phyloP scores from a whole-genome alignment of 2,329 filamentous ascomycete genomes.

The Cladosporium sp. region DNA sequence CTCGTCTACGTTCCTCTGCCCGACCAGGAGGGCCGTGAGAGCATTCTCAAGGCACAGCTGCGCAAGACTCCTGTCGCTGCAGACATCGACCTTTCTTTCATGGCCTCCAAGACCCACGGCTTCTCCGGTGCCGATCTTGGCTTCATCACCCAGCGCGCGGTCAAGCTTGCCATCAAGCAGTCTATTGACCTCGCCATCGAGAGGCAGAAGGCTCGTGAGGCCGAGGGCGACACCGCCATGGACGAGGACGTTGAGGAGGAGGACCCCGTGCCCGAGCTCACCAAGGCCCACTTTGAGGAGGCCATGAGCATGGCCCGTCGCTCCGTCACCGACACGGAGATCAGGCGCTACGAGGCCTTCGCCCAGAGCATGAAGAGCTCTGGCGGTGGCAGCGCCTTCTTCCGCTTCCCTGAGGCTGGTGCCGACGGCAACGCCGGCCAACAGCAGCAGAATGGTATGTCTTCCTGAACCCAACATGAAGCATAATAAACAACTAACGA shows the following conservation, averaged over 20 bases:
- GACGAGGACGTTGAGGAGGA: constrained; percentile 66
- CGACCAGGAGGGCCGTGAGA: constrained; percentile 79
- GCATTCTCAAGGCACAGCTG: constrained; percentile 91
- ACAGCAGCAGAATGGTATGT: constrained; percentile 34
- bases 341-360: constrained; percentile 96
- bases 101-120: constrained; percentile 93
- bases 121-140: constrained; percentile 99
- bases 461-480: constrained; percentile 19
- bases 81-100: constrained; percentile 85
- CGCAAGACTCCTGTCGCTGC: constrained; percentile 90
- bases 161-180: constrained; percentile 99
- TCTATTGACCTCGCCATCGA: constrained; percentile 85
- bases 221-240: constrained; percentile 68
- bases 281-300: constrained; percentile 96
- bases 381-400: constrained; percentile 81
- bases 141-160: constrained; percentile 96
- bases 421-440: constrained; percentile 33
- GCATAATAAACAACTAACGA: constrained; percentile 14
- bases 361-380: constrained; percentile 99
- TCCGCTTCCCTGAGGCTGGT: constrained; percentile 78
- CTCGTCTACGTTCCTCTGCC: constrained; percentile 97
- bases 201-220: constrained; percentile 82
- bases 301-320: constrained; percentile 91
- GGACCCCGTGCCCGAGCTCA: constrained; percentile 92
- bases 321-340: constrained; percentile 94